Evolutionary conservation across 352 stramenopile genomes (phyloP), one percentile per base, ranked within the genome.

Genomic region (Phytophthora foliorum): DNA sequence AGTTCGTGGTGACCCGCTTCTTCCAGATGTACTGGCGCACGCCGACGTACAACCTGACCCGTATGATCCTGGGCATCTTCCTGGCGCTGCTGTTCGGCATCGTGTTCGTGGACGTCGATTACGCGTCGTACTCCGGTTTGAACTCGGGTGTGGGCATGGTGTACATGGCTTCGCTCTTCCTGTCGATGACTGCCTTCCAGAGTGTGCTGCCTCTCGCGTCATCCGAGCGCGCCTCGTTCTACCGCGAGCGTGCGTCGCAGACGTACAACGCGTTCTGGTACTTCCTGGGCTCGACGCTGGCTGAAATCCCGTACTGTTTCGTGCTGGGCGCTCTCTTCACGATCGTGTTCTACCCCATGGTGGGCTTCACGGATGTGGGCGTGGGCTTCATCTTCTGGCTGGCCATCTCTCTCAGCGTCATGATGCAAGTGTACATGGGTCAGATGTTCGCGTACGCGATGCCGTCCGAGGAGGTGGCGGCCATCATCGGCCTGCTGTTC

Each of bases 191-290:
- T 4, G 93, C 76, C 29, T 84, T 95, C 46, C 71, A 93, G 44
- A 88, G 73, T 14, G 80, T 90, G 11, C 42, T 97, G 6, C 78
- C 87, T 11, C 51, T 95, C 1, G 81, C 93, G 48, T 77, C 82
- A 59, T 78, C 78, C 11, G 88, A 97, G 62, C 77, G 57, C 21
- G 39, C 54, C 19, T 78, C 59, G 41, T 67, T 67, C 63, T 97
- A 98, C 81, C 74, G 90, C 7, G 91, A 98, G 63, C 88, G 92
- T 17, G 80, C 84, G 31, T 79, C 86, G 7, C 63, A 88, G 56
- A 97, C 94, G 64, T 98, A 98, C 63, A 76, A 84, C 46, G 62
- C 82, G 21, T 63, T 75, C 22, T 79, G 84, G 48, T 90, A 97
- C 60, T 78, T 75, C 29, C 21, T 94, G 14, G 77, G 86, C n/a